Conservation (phyloP, 2,329 filamentous ascomycete genomes). For the Colletotrichum trifolii region DNA sequence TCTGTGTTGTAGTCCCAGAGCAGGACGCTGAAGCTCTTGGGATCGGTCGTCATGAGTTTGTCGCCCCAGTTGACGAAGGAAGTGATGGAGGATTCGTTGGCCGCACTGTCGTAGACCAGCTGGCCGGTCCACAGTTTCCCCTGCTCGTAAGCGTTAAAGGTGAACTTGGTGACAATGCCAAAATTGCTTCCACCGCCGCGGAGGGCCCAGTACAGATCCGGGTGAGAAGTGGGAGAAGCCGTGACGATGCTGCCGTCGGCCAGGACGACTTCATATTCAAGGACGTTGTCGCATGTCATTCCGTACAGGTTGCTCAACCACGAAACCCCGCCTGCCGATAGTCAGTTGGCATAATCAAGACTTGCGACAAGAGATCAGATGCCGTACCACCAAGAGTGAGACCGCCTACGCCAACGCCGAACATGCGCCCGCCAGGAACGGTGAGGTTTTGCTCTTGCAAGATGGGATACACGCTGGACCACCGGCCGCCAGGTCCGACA, state of each 20-base stretch:
- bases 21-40: constrained; percentile 22
- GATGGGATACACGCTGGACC: constrained; percentile 51
- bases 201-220: constrained; percentile 56
- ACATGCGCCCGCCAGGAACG: constrained; percentile 52
- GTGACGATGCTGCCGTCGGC: constrained; percentile 51
- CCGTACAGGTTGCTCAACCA: constrained; percentile 54
- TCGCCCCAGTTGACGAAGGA: constrained; percentile 4
- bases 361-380: background rate
- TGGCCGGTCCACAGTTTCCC: constrained; percentile 11
- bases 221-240: constrained; percentile 46
- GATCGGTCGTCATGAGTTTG: too few relatives aligned
- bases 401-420: constrained; percentile 53
- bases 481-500: constrained; percentile 52
- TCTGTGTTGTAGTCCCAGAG: constrained; percentile 36
- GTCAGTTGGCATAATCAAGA: background rate
- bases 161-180: constrained; percentile 45
- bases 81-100: background rate
- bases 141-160: constrained; percentile 38
- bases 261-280: constrained; percentile 53
- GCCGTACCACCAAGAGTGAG: constrained; percentile 47
- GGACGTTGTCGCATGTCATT: constrained; percentile 53
- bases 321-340: constrained; percentile 51
- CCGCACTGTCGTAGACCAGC: background rate
- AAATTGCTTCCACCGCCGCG: constrained; percentile 58
- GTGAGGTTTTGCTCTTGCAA: constrained; percentile 47